Evolutionary conservation across 805 yeast genomes (phyloP), one percentile per base, ranked within the genome.

Genomic region (Saturnispora gosingensis): DNA sequence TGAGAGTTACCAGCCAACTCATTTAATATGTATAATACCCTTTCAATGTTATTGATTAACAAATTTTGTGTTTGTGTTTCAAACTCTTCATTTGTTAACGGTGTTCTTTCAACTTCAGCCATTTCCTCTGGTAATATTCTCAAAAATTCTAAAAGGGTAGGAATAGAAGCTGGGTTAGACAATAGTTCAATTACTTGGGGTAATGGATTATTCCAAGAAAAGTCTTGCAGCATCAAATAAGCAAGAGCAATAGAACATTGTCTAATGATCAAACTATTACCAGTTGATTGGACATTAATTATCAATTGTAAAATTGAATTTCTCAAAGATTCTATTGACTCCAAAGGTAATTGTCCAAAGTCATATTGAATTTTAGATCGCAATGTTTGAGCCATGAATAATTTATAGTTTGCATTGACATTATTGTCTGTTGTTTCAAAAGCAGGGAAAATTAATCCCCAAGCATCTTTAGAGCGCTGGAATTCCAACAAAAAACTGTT

Each of bases 121-220:
- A 89, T 75, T 67, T 93, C 99, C 65, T 93, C 98, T 1, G 99
- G 99, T 52, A 93, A 70, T 48, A 93, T 83, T 63, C 82, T 83
- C 56, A 93, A 75, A 61, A 91, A 89, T 62, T 87, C 95, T 51
- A 95, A 71, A 43, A 91, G 65, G 46, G 79, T 69, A 4, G 70
- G 63, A 59, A 76, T 63, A 46, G 70, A 63, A 49, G 64, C 70
- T 48, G 70, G 67, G 49, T 67, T 56, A 16, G 77, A 72, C 38
- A 85, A 66, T 18, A 68, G 63, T 4, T 72, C 55, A 15, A 85
- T 78, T 51, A 88, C 76, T 57, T 89, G 96, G 24, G 70, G 73
- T 4, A 89, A 63, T 1, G 95, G 86, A 56, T 79, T 72, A 5
- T 67, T 60, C 98, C 98, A 93, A 30, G 72, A 70, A 32, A 83